These are phyloP conservation scores for Ceratobasidium sp. DNA, from an alignment of 1,284 basidiomycete genomes.

Conservation along the genomic window DNA sequence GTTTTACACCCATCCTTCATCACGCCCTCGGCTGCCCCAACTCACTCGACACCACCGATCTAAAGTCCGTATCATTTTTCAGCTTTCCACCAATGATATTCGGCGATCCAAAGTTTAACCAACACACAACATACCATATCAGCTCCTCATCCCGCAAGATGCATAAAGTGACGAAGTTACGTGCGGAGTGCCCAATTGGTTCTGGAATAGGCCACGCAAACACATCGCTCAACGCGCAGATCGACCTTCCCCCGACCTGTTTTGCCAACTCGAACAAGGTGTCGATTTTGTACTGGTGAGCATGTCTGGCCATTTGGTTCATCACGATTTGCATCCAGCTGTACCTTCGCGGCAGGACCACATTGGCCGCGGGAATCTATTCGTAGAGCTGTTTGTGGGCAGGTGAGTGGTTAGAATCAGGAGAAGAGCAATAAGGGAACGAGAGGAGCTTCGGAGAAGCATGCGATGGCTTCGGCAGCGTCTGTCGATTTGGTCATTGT, in stretches of 20 bases:
- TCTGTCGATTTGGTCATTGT: conserved; percentile 99
- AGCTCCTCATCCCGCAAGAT: no score
- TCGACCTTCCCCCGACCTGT: conserved; percentile 95
- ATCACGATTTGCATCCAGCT: conserved; percentile 99
- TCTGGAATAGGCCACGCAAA: conserved; percentile 99
- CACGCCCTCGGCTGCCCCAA: no score
- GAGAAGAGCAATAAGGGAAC: conserved; percentile 8
- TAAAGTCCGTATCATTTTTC: no score
- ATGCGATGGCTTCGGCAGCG: conserved; percentile 91
- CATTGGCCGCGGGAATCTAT: conserved; percentile 99
- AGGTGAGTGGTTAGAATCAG: conserved; percentile 17
- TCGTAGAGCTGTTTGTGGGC: conserved; percentile 81
- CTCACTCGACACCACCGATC: no score
- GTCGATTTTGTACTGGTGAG: conserved; percentile 94
- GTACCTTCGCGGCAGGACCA: conserved; percentile 97
- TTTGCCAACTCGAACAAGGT: conserved; percentile 92
- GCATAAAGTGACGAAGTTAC: no score
- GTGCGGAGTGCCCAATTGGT: conserved; percentile 80
- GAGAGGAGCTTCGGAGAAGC: conserved; percentile 75
- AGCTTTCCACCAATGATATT: no score
- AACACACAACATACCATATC: no score
- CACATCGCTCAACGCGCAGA: conserved; percentile 96
- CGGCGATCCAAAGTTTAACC: no score
- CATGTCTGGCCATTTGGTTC: conserved; percentile 91
- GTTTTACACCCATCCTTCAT: no score